Conservation (phyloP, 169 alveolate genomes). For the Toxoplasma gondii region DNA sequence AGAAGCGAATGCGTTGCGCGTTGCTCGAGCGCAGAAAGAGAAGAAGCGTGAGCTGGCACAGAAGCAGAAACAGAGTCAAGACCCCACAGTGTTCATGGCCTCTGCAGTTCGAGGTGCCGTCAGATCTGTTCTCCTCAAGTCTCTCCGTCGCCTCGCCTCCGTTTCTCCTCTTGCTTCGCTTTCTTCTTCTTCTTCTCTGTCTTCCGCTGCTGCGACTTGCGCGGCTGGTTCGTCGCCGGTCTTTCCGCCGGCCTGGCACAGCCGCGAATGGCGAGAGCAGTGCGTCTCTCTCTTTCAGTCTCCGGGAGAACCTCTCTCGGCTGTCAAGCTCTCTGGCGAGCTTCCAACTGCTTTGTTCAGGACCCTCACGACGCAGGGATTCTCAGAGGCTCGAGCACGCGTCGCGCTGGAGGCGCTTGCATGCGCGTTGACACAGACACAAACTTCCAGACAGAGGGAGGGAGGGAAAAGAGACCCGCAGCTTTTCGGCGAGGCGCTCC, state of each 20-base stretch:
- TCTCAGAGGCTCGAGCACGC: background rate
- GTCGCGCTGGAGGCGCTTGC: background rate
- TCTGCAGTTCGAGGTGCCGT: conserved; percentile 31
- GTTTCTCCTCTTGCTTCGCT: background rate
- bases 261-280: background rate
- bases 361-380: background rate
- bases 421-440: background rate
- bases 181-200: background rate
- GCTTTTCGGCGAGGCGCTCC: conserved; percentile 23
- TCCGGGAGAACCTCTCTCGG: background rate
- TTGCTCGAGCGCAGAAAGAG: conserved; percentile 19
- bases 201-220: background rate
- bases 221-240: background rate
- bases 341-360: background rate
- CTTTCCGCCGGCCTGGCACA: background rate
- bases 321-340: background rate
- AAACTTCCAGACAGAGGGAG: background rate
- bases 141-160: background rate
- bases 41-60: conserved; percentile 20
- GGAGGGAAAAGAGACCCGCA: background rate
- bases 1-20: conserved; percentile 28
- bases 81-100: conserved; percentile 59
- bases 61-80: conserved; percentile 30
- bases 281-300: background rate
- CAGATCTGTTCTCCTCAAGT: background rate